Conservation (phyloP, 306 rosid species). For the Quercus mongolica region DNA sequence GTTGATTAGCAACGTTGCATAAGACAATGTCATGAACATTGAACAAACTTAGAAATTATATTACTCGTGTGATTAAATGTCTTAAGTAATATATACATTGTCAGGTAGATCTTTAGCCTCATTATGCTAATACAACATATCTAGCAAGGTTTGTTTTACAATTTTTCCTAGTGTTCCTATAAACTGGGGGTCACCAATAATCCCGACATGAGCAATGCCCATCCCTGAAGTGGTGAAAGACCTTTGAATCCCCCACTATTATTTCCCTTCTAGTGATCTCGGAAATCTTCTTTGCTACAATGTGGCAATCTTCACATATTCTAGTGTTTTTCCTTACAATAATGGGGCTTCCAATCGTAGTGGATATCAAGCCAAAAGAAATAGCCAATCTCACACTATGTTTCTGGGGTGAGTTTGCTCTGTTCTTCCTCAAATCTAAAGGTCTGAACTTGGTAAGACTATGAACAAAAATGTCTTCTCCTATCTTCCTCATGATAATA, state of each 20-base stretch:
- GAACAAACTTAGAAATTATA: background rate
- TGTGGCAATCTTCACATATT: constrained; percentile 56
- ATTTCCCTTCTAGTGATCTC: constrained; percentile 40
- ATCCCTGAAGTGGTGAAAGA: constrained; percentile 54
- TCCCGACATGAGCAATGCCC: constrained; percentile 60
- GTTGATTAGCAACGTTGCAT: background rate
- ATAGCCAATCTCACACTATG: constrained; percentile 61
- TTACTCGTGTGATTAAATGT: background rate
- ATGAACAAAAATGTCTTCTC: constrained; percentile 19
- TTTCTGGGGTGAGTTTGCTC: constrained; percentile 24
- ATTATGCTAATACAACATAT: background rate
- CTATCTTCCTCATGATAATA: constrained; percentile 26
- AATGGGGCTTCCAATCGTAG: constrained; percentile 43
- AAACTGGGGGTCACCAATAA: constrained; percentile 42
- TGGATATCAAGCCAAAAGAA: constrained; percentile 54
- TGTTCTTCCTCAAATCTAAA: constrained; percentile 27
- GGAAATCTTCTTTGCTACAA: constrained; percentile 43
- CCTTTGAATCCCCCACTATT: constrained; percentile 52
- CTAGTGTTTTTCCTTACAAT: constrained; percentile 52
- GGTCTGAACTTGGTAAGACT: constrained; percentile 40
- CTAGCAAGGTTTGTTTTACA: background rate
- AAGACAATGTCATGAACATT: background rate
- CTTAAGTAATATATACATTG: background rate
- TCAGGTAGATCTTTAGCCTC: background rate
- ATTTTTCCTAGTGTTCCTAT: background rate